Evolutionary conservation across 2,329 filamentous ascomycete genomes (phyloP), one percentile per base, ranked within the genome.

Genomic region (Apiospora arundinis): DNA sequence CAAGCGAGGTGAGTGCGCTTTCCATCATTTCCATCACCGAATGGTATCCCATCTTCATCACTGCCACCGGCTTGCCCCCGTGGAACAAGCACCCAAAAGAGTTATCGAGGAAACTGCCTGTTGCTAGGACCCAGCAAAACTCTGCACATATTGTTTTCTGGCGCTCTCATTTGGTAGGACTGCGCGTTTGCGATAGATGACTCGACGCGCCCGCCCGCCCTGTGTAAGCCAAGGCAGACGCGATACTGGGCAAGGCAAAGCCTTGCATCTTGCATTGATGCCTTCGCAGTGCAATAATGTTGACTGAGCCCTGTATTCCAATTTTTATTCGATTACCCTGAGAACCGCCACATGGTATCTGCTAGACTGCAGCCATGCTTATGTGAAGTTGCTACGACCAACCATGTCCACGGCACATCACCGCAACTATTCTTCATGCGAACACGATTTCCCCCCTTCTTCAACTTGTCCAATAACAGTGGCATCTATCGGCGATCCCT

Each of bases 21-120:
- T 63, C 44, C 66, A 68, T 68, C 66, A n/a, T 32, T 48, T 68
- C 32, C 66, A 37, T 68, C 66, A 37, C 46, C 66, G 14, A 48
- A 48, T 68, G 25, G 32, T 8, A 45, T 46, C 6, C 44, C 66
- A 37, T 23, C 32, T 63, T 68, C 44, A 45, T 48, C 66, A 32
- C 66, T 68, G 44, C 66, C 44, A 32, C 48, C 44, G 46, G 25
- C 66, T 48, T 48, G 25, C 16, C 42, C 42, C 8, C 56, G 8
- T 18, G 52, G 21, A 40, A 40, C 32, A 23, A 7, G 8, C 56
- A 63, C 18, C 56, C 56, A 63, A 63, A 63, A 6, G 32, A 63
- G 32, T 28, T 40, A 23, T 14, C 25, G 4, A 14, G 14, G 18
- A 11, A 40, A 63, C 16, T 23, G 56, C 18, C 32, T 40, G 28